Evolutionary conservation across 352 stramenopile species (phyloP).

Genomic region (Pythium grandisporangium): DNA sequence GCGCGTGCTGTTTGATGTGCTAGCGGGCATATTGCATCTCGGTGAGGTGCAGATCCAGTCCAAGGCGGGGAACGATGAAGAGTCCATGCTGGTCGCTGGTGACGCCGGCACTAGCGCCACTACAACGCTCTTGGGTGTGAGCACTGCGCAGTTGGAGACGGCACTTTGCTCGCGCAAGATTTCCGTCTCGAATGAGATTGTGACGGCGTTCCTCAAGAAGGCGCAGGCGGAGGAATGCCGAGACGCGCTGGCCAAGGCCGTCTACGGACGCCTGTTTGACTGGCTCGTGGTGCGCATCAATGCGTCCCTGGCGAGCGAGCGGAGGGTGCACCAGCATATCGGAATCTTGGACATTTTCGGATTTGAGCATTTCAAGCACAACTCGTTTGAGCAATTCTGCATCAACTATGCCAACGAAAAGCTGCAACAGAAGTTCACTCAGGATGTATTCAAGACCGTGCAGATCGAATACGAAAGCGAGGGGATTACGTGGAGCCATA

Average conservation of each 20-base stretch:
- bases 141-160: conserved; percentile 38
- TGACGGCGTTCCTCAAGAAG: conserved; percentile 65
- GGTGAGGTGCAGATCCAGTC: conserved; percentile 91
- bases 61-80: conserved; percentile 63
- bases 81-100: conserved; percentile 31
- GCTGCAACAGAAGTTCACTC: conserved; percentile 89
- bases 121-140: conserved; percentile 51
- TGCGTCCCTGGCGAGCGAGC: conserved; percentile 54
- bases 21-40: conserved; percentile 92
- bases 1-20: conserved; percentile 54
- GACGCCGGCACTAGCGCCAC: conserved; percentile 25
- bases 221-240: conserved; percentile 87
- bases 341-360: conserved; percentile 93
- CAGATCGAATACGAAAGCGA: conserved; percentile 86
- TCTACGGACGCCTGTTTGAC: conserved; percentile 95
- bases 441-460: conserved; percentile 86
- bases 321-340: conserved; percentile 48
- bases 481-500: conserved; percentile 91
- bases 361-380: conserved; percentile 92
- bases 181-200: conserved; percentile 55
- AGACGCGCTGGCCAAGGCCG: conserved; percentile 92
- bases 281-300: conserved; percentile 92
- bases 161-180: conserved; percentile 63
- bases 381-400: conserved; percentile 92
- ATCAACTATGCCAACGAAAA: conserved; percentile 93